Percentiles rank a stretch among this genome's conserved stretches.
Conservation (phyloP, 371 early-diverging fungal genomes). For the Lichtheimia corymbifera region DNA sequence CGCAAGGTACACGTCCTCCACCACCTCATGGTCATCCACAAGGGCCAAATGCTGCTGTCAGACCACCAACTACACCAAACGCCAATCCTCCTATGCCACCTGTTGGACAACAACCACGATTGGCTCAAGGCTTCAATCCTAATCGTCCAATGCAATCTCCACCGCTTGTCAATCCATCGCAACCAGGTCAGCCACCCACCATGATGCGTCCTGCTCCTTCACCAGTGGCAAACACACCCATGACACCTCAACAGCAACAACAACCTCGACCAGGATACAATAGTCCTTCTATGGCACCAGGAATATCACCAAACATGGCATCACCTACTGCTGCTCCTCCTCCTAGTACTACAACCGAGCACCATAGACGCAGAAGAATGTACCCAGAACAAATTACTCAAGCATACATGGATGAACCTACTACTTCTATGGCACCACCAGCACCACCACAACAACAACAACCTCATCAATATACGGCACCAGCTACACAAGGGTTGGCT, state of each 20-base stretch:
- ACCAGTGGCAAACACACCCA: constrained; percentile 10
- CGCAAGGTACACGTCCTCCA: constrained; percentile 18
- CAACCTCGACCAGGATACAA: not conserved
- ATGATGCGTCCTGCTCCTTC: constrained; percentile 10
- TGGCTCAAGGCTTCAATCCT: constrained; percentile 7
- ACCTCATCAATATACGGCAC: constrained; percentile 32
- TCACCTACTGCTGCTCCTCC: constrained; percentile 17
- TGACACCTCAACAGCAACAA: constrained; percentile 1
- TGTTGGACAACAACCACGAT: constrained; percentile 2
- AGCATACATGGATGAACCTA: constrained; percentile 41
- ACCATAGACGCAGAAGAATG: constrained; percentile 55
- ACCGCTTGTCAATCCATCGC: constrained; percentile 8
- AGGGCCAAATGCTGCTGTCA: not conserved
- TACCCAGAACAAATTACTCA: constrained; percentile 61
- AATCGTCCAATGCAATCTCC: constrained; percentile 11
- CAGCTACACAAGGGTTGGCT: constrained; percentile 23
- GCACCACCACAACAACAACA: constrained; percentile 22
- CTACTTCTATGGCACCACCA: constrained; percentile 14
- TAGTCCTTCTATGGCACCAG: no score
- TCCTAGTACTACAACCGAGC: constrained; percentile 18
- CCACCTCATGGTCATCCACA: constrained; percentile 10
- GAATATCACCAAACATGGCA: constrained; percentile 2
- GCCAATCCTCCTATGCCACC: constrained; percentile 6
- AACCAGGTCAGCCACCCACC: no score
- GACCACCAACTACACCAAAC: constrained; percentile 9